These are phyloP conservation scores for Penicillium italicum DNA, from an alignment of 2,329 filamentous ascomycete species.

Conservation along the genomic window DNA sequence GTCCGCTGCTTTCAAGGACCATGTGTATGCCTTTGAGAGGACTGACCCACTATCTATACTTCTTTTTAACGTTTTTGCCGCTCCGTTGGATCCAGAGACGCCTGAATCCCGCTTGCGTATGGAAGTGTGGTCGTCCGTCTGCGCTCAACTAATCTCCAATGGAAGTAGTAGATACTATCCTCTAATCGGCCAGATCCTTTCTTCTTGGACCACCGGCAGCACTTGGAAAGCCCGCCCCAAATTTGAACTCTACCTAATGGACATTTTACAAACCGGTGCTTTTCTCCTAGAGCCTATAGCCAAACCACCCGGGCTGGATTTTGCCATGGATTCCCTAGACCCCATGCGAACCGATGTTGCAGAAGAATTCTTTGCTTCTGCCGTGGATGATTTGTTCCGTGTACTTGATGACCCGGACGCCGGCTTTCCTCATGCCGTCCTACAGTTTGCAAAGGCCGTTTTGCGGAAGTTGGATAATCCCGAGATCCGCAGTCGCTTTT, in stretches of 20 bases:
- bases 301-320: slow-evolving; percentile 68
- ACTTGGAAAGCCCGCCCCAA: slow-evolving; percentile 87
- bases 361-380: slow-evolving; percentile 82
- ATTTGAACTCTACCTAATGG: slow-evolving; percentile 92
- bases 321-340: slow-evolving; percentile 62
- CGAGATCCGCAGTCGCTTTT: slow-evolving; percentile 68
- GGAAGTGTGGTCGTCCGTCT: slow-evolving; percentile 82
- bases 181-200: slow-evolving; percentile 78
- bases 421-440: slow-evolving; percentile 78
- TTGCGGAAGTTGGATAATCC: slow-evolving; percentile 68
- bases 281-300: slow-evolving; percentile 85
- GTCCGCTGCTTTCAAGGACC: slow-evolving; percentile 65
- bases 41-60: slow-evolving; percentile 81
- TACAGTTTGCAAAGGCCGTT: slow-evolving; percentile 82
- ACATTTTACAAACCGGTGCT: slow-evolving; percentile 85
- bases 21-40: slow-evolving; percentile 81
- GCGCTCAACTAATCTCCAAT: slow-evolving; percentile 76
- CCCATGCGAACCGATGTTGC: slow-evolving; percentile 76
- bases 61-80: slow-evolving; percentile 84
- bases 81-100: slow-evolving; percentile 76
- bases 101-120: slow-evolving; percentile 75
- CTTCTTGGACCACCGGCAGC: slow-evolving; percentile 80
- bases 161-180: slow-evolving; percentile 73
- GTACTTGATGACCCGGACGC: slow-evolving; percentile 83
- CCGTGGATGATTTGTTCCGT: slow-evolving; percentile 76